Evolutionary conservation across 2,329 filamentous ascomycete genomes (phyloP).

Genomic region (Orbilia javanica): DNA sequence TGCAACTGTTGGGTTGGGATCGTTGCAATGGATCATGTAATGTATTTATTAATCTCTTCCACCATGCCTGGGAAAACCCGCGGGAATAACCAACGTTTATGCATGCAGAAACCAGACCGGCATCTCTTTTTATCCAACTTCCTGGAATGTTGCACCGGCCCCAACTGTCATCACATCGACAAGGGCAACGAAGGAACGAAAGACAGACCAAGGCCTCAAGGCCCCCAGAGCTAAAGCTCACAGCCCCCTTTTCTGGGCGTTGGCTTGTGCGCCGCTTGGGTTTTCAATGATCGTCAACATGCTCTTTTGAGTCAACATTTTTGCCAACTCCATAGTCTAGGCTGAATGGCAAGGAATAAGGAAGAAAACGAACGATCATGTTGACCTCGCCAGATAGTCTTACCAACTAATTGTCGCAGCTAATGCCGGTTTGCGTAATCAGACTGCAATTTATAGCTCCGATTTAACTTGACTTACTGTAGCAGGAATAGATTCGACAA

Average conservation of each 20-base stretch:
- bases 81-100: slow-evolving; percentile 39
- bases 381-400: slow-evolving; percentile 42
- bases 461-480: not conserved
- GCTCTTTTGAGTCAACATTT: not conserved
- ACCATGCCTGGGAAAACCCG: slow-evolving; percentile 17
- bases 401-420: not conserved
- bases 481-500: slow-evolving; percentile 14
- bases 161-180: slow-evolving; percentile 4
- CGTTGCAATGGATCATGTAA: slow-evolving; percentile 19
- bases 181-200: not conserved
- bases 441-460: not conserved
- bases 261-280: slow-evolving; percentile 5
- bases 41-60: not conserved
- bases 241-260: slow-evolving; percentile 49
- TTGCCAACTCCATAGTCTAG: slow-evolving; percentile 32
- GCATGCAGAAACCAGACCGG: slow-evolving; percentile 13
- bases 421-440: slow-evolving; percentile 52
- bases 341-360: slow-evolving; percentile 9
- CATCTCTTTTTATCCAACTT: slow-evolving; percentile 42
- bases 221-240: slow-evolving; percentile 17
- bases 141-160: slow-evolving; percentile 41
- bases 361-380: slow-evolving; percentile 11
- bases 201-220: not conserved
- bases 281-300: slow-evolving; percentile 36
- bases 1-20: slow-evolving; percentile 24